Evolutionary conservation across 2,329 filamentous ascomycete species (phyloP), one percentile per base, ranked within the genome.

Genomic region (Clarireedia homoeocarpa): DNA sequence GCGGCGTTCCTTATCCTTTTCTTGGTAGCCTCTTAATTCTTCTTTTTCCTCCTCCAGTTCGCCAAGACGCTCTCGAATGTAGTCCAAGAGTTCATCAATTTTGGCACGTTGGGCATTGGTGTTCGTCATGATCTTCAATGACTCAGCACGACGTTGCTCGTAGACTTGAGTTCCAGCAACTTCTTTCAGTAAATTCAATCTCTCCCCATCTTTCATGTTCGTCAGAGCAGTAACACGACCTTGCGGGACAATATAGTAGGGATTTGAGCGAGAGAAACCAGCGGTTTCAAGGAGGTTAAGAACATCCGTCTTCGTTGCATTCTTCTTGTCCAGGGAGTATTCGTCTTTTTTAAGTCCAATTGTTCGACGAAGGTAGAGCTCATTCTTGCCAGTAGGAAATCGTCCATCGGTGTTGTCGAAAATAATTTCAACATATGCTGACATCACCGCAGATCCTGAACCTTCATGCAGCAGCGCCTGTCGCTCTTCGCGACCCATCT

Each of bases 331-430:
- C 30, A 99, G 82, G 1, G 92, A 95, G 71, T 97, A 99, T 75
- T 99, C 94, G 70, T 99, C 94, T 74, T 99, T 99, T 74, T 99
- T 97, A 61, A 92, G 79, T 52, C 92, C 94, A 71, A 99, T 99
- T 0, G 94, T 97, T 46, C 94, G 88, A 60, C 95, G 88, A 57
- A 99, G 76, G 44, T 94, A 85, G 48, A 97, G 83, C 71, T 99
- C 92, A 58, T 91, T 86, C 69, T 90, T 94, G 64, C 89, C 89
- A 9, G 91, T 96, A 38, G 91, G 91, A 68, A 99, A 97, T 65
- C 94, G 89, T 65, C 95, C 90, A 70, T 99, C 92, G 66, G 83
- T 89, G 70, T 99, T 99, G 79, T 99, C 94, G 72, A 99, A 99
- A 63, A 96, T 95, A 67, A 99, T 89, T 73, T 99, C 94, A 58